Base-by-base conservation (phyloP, 129 eudicot genomes). In the Helianthus tuberosus region DNA sequence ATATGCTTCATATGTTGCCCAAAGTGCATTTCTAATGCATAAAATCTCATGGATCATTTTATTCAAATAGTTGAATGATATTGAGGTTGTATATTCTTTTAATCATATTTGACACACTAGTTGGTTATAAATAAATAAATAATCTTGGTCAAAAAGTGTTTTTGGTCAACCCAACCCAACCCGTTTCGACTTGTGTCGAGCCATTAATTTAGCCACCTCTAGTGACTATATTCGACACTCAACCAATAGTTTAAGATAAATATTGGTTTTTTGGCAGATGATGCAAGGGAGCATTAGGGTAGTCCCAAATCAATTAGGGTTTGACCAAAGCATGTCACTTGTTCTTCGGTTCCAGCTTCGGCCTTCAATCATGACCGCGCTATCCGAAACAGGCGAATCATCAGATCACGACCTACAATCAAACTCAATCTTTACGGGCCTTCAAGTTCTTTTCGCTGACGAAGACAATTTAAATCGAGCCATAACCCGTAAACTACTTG, bases 231-330 rank as follows among this genome's bases (percentile, higher is more conserved):
- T 2, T 35, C 23, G 4, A 35, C 67, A 35, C 48, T 62, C 23
- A 12, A 6, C 67, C 36, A 62, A 36, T 62, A 35, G 1, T 32
- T 0, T 36, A 58, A 13, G 63, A 23, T 80, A 14, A 58, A 50
- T 62, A 16, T 59, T 50, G 71, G 23, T 52, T 53, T 62, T 35
- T 65, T 13, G 20, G 55, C 86, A 87, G 96, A 71, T 85, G 83
- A 90, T 90, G 96, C 93, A 85, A 83, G 96, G 96, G 46, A 90
- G 88, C 79, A 83, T 90, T 6, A 79, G 89, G 91, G 84, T 85
- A 57, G 75, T 83, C 51, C 80, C 84, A 3, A 87, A 87, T 44
- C 84, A 87, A 11, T 77, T 76, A 6, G 87, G 86, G 12, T 88
- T 79, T 27, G 84, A 87, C 43, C 86, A 90, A 77, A 76, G 91